These are phyloP conservation scores for Brassica juncea DNA, from an alignment of 345 rosid species.

Conservation along the genomic window DNA sequence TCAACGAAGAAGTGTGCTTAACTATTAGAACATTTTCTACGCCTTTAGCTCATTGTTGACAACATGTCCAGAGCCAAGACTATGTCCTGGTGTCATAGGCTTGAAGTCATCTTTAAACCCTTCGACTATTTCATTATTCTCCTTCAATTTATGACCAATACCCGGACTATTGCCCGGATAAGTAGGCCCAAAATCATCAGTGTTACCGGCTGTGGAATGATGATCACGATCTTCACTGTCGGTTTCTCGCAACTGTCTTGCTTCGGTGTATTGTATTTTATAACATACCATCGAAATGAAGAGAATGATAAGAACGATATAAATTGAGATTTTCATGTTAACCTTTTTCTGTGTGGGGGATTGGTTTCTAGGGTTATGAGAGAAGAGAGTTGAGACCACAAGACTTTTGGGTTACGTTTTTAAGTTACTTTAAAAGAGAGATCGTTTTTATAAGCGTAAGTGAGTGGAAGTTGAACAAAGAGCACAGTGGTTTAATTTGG, in stretches of 20 bases:
- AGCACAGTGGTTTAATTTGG: conserved; percentile 28
- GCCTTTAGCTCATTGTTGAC: conserved; percentile 34
- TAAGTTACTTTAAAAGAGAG: background rate
- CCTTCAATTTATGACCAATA: conserved; percentile 42
- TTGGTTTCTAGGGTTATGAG: background rate
- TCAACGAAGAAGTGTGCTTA: background rate
- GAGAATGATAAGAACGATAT: conserved; percentile 9
- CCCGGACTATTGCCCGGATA: conserved; percentile 50
- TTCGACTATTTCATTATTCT: background rate
- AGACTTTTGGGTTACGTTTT: conserved; percentile 13
- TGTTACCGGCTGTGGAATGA: conserved; percentile 17
- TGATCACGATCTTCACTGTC: conserved; percentile 9
- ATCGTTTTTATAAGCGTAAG: conserved; percentile 34
- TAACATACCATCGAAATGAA: conserved; percentile 10
- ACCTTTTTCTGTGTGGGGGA: background rate
- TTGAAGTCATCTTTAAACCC: conserved; percentile 38
- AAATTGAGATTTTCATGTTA: conserved; percentile 26
- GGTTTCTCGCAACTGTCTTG: conserved; percentile 20
- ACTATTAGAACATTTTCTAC: conserved; percentile 28
- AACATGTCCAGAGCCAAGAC: conserved; percentile 35
- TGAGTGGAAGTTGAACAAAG: conserved; percentile 40
- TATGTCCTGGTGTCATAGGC: conserved; percentile 38
- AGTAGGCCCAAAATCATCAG: conserved; percentile 44
- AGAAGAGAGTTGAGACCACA: conserved; percentile 21
- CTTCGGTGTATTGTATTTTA: conserved; percentile 12